phyloP scores from a whole-genome alignment of 1,284 basidiomycete species.

The Golubevia sp. region DNA sequence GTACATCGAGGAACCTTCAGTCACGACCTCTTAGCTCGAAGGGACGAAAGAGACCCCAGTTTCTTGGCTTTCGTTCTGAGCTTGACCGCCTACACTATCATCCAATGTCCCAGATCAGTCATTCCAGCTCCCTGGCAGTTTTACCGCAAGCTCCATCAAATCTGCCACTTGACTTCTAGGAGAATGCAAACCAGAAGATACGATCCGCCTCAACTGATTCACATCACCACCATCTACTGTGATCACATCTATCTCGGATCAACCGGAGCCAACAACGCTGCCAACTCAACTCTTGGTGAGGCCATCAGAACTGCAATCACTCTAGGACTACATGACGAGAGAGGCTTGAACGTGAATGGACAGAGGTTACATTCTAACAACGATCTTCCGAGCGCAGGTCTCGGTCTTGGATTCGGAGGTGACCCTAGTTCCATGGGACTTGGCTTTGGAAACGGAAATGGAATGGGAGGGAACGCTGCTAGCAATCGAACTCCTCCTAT shows the following conservation, averaged over 20 bases:
- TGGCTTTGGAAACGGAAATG: neutral
- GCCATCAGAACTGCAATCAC: constrained; percentile 29
- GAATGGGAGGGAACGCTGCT: neutral
- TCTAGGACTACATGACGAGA: constrained; percentile 31
- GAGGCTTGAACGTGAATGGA: neutral
- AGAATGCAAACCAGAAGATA: constrained; percentile 30
- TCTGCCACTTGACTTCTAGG: constrained; percentile 34
- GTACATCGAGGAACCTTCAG: constrained; percentile 31
- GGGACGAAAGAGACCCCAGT: constrained; percentile 29
- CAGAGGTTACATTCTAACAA: constrained; percentile 2
- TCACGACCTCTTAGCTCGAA: constrained; percentile 27
- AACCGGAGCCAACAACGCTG: constrained; percentile 23
- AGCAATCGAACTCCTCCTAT: neutral
- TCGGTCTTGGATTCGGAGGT: neutral
- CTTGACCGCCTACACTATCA: constrained; percentile 34
- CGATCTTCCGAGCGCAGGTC: constrained; percentile 11
- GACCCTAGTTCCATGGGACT: too few relatives aligned
- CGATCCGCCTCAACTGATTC: constrained; percentile 29
- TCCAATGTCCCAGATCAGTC: constrained; percentile 30
- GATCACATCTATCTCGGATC: constrained; percentile 45
- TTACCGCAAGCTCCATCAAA: constrained; percentile 31
- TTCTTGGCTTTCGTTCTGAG: constrained; percentile 37
- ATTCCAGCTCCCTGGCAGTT: constrained; percentile 29
- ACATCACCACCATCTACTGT: constrained; percentile 38
- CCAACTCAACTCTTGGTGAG: constrained; percentile 37